Percentiles rank a stretch among this genome's conserved stretches.
phyloP scores from a whole-genome alignment of 495 filamentous ascomycete species.

The Xylaria intraflava region DNA sequence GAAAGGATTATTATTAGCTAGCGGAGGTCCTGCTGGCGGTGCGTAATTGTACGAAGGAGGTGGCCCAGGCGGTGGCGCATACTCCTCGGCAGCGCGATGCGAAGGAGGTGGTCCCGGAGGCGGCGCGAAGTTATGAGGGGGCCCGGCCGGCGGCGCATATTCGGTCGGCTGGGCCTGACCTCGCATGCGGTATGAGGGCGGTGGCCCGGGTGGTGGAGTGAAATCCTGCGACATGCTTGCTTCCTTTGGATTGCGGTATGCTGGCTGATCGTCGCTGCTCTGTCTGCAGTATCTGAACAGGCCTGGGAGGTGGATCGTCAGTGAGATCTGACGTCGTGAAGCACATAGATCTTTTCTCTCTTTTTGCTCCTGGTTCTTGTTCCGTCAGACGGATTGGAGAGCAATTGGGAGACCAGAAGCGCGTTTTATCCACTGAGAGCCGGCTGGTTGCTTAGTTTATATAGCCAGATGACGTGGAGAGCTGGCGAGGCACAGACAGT shows the following conservation, averaged over 20 bases:
- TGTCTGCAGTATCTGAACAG: slow-evolving; percentile 19
- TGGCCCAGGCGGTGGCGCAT: slow-evolving; percentile 27
- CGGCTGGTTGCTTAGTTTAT: no score
- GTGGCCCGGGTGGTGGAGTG: slow-evolving; percentile 27
- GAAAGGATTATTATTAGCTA: slow-evolving; percentile 17
- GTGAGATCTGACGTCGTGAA: slow-evolving; percentile 36
- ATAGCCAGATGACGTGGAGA: no score
- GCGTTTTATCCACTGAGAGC: background rate
- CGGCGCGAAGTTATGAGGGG: slow-evolving; percentile 28
- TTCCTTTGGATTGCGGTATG: slow-evolving; percentile 18
- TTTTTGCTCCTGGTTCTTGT: background rate
- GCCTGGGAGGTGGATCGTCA: slow-evolving; percentile 24
- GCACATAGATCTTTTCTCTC: slow-evolving; percentile 30
- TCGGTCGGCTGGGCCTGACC: background rate
- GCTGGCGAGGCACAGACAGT: no score
- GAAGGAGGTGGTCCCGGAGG: slow-evolving; percentile 23
- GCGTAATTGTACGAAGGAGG: slow-evolving; percentile 33
- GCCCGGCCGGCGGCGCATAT: background rate
- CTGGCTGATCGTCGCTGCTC: slow-evolving; percentile 22
- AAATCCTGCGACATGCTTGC: slow-evolving; percentile 9
- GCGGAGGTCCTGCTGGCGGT: slow-evolving; percentile 35
- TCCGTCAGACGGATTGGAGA: background rate
- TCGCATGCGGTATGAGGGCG: slow-evolving; percentile 18
- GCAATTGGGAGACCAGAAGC: background rate
- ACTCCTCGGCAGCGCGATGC: slow-evolving; percentile 10